phyloP scores from a whole-genome alignment of 371 early-diverging fungal species.

The Mycotypha africana region DNA sequence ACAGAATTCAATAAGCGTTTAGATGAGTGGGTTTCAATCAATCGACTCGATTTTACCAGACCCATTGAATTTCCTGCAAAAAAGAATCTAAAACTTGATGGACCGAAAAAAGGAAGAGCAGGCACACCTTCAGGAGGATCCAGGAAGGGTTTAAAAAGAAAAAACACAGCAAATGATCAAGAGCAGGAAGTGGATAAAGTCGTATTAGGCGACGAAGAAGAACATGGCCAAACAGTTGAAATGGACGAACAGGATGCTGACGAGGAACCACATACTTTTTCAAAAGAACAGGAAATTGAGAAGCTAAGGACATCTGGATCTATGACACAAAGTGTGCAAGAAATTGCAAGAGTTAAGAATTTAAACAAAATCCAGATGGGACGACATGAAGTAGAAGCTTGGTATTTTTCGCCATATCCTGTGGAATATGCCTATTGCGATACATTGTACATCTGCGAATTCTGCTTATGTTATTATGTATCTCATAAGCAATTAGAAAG shows the following conservation, averaged over 20 bases:
- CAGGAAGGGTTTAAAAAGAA: background rate
- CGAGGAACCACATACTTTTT: conserved; percentile 40
- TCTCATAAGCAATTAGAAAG: conserved; percentile 58
- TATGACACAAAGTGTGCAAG: conserved; percentile 92
- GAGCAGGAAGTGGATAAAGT: conserved; percentile 11
- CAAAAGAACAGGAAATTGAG: conserved; percentile 90
- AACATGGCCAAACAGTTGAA: conserved; percentile 10
- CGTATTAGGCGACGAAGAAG: conserved; percentile 12
- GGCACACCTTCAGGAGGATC: conserved; percentile 22
- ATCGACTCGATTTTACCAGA: conserved; percentile 67
- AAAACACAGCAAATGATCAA: conserved; percentile 1
- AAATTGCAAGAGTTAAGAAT: conserved; percentile 93
- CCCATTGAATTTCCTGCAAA: conserved; percentile 67
- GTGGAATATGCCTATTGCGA: conserved; percentile 67
- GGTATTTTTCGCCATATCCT: conserved; percentile 98
- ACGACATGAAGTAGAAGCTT: conserved; percentile 91
- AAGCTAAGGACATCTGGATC: conserved; percentile 88
- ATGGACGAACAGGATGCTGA: conserved; percentile 2
- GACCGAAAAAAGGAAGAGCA: conserved; percentile 34
- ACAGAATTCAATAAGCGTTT: conserved; percentile 98
- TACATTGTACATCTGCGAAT: conserved; percentile 88
- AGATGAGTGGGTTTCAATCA: conserved; percentile 95
- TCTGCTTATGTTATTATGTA: conserved; percentile 83
- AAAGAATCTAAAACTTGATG: conserved; percentile 33
- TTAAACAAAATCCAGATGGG: conserved; percentile 93